phyloP scores from a whole-genome alignment of 345 rosid genomes.

The sweet orange (Citrus sinensis) region DVS_A1.0 CM039162.1:21987001-21987500 shows the following conservation, averaged over 20 bases:
- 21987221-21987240: slow-evolving; percentile 48
- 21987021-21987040: slow-evolving; percentile 49
- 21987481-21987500: not conserved
- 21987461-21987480: slow-evolving; percentile 34
- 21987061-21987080: slow-evolving; percentile 55
- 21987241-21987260: slow-evolving; percentile 20
- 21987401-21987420: slow-evolving; percentile 34
- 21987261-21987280: slow-evolving; percentile 20
- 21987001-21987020: slow-evolving; percentile 39
- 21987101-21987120: slow-evolving; percentile 29
- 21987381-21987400: slow-evolving; percentile 41
- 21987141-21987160: slow-evolving; percentile 24
- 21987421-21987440: slow-evolving; percentile 71
- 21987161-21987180: slow-evolving; percentile 31
- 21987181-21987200: slow-evolving; percentile 39
- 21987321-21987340: slow-evolving; percentile 56
- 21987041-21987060: slow-evolving; percentile 68
- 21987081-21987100: slow-evolving; percentile 29
- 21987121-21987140: slow-evolving; percentile 39
- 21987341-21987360: slow-evolving; percentile 33
- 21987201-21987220: slow-evolving; percentile 50
- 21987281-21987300: slow-evolving; percentile 32
- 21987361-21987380: slow-evolving; percentile 19
- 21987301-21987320: slow-evolving; percentile 41
- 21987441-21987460: slow-evolving; percentile 40